Conservation (phyloP, 106 monocot genomes). For the Dioscorea dumetorum region DNA sequence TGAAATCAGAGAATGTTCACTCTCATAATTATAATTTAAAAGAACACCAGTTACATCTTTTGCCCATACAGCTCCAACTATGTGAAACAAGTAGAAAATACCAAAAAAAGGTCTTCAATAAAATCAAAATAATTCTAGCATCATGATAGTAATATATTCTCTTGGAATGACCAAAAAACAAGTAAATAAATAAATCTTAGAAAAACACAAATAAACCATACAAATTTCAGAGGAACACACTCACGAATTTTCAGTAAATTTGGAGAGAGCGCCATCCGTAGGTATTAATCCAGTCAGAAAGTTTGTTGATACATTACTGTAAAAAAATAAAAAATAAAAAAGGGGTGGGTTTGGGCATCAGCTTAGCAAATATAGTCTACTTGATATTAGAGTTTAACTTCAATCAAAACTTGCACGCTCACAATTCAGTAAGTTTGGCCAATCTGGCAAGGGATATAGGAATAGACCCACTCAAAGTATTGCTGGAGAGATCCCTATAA, state of each 20-base stretch:
- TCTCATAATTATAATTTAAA: no score
- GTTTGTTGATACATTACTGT: slow-evolving; percentile 83
- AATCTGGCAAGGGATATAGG: slow-evolving; percentile 72
- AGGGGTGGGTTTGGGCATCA: not conserved
- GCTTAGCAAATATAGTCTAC: not conserved
- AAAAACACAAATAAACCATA: no score
- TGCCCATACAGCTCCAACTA: no score
- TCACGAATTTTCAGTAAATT: slow-evolving; percentile 73
- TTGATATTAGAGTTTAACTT: not conserved
- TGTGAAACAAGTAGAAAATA: no score
- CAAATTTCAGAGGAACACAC: slow-evolving; percentile 5
- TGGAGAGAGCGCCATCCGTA: slow-evolving; percentile 48
- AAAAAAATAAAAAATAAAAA: slow-evolving; percentile 3
- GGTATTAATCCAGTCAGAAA: slow-evolving; percentile 82
- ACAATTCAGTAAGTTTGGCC: slow-evolving; percentile 75
- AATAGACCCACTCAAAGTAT: slow-evolving; percentile 83
- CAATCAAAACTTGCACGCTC: slow-evolving; percentile 18
- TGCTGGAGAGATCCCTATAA: slow-evolving; percentile 91
- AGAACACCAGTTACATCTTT: no score
- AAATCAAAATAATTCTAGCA: no score
- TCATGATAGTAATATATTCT: no score
- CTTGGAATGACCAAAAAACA: no score
- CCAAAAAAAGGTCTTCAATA: no score
- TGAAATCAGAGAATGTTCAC: no score
- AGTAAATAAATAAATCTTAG: no score